Evolutionary conservation across 441 rosid species (phyloP), one percentile per base, ranked within the genome.

Genomic region (Francoa sonchifolia): DNA sequence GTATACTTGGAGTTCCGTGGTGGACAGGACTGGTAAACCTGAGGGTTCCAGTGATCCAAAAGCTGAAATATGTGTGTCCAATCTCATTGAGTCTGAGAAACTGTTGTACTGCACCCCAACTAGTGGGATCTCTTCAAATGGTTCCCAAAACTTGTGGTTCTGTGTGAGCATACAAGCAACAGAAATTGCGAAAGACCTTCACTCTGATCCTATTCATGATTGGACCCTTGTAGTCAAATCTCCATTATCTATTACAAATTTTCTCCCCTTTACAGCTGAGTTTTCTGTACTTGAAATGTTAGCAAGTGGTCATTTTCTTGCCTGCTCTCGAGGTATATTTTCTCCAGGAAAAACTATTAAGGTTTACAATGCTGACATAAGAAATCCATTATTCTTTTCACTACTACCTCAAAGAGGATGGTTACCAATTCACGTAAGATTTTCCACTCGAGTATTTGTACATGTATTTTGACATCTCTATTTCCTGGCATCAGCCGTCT

Each of bases 371-470:
- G 94, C 77, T 25, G 85, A 87, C 58, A 66, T 81, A 53, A 66
- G 78, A 60, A 84, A 62, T 31, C 87, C 80, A 22, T 57, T 92
- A 47, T 84, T 67, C 67, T 65, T 92, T 35, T 71, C 95, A 30
- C 63, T 92, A 47, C 73, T 81, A 55, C 99, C 97, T 19, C 97
- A 76, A 55, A 67, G 77, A 54, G 93, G 92, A 55, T 92, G 99
- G 99, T 63, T 74, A 25, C 95, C 97, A 36, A 48, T 74, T 60
- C 71, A 70, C 50, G 99, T 87, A 63, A 69, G 70, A 60, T 65
- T 15, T 30, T 30, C 39, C 33, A 53, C 44, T 44, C 52, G 10
- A 39, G 8, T 39, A 29, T 27, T 44, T 35, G 34, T 43, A 50
- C 36, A 41, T 44, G 33, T 56, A 43, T 36, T 12, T 5, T 10